Evolutionary conservation across 2,329 filamentous ascomycete genomes (phyloP), one percentile per base, ranked within the genome.

Genomic region (Blumeria graminis): DNA sequence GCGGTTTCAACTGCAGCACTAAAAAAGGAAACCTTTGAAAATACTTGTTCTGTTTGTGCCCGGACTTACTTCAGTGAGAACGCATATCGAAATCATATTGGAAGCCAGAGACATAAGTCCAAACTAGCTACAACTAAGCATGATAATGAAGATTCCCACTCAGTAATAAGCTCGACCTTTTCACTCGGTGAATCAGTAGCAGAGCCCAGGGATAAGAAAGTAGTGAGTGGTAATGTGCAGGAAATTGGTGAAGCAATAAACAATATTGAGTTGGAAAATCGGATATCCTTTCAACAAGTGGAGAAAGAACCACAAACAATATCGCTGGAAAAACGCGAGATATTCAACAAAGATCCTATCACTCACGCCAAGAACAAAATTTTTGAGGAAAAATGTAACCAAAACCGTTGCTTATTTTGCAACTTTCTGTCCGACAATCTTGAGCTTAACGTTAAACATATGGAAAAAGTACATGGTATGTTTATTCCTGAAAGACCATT

Each of bases 1-100:
- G 89, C 89, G 33, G 80, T 78, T 7, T 84, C 88, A 14, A 85
- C 77, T 45, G 87, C 87, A 36, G 86, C 90, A 60, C 87, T 88
- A 57, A 85, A 88, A 60, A 87, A 86, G 69, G 90, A 89, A 4
- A 81, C 86, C 13, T 96, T 89, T 66, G 87, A 95, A 68, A 88
- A 84, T 66, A 71, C 74, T 34, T 98, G 92, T 69, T 74, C 80
- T 3, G 76, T 81, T 18, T 98, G 92, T 72, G 78, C 84, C 65
- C 94, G 94, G 73, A 88, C 84, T 13, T 98, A 94, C 69, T 96
- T 83, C 73, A 96, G 89, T 70, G 86, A 95, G 66, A 95, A 95
- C 71, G 90, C 92, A 36, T 96, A 84, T 69, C 80, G 82, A 66
- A 98, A 96, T 70, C 92, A 98, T 67, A 69, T 96, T 57, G 81